A percentile compares a stretch with the other conserved stretches of the same genome.
Evolutionary conservation across 257 asterid species (phyloP).

Genomic region (Capsicum chinense): DNA sequence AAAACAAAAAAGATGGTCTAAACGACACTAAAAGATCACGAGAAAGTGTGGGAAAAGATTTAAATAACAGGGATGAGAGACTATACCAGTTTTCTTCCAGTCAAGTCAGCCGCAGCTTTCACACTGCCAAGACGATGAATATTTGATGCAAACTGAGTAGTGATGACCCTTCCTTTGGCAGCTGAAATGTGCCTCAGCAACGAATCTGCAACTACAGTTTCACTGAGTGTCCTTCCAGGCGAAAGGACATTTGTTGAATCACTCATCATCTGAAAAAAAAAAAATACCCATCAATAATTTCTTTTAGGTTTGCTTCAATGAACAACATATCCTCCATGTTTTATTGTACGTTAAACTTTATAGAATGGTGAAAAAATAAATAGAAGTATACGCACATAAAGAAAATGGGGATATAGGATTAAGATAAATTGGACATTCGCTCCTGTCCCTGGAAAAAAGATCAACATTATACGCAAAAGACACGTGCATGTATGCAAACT

Average conservation of each 20-base stretch:
- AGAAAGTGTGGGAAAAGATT: not conserved
- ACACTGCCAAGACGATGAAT: conserved; percentile 98
- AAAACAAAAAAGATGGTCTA: conserved; percentile 11
- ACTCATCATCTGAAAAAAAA: conserved; percentile 88
- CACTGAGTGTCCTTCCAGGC: conserved; percentile 97
- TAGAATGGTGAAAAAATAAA: not conserved
- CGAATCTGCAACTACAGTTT: conserved; percentile 90
- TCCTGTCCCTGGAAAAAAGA: not conserved
- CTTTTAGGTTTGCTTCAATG: conserved; percentile 20
- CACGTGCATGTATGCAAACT: not conserved
- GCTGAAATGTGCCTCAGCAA: conserved; percentile 82
- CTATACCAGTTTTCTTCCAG: conserved; percentile 92
- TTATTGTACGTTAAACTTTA: not conserved
- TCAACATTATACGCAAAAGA: not conserved
- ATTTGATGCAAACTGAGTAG: conserved; percentile 97
- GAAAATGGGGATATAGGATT: not conserved
- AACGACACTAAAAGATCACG: conserved; percentile 22
- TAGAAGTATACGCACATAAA: not conserved
- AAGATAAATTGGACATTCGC: not conserved
- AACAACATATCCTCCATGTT: conserved; percentile 10
- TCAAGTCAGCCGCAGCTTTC: conserved; percentile 98
- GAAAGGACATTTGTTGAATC: conserved; percentile 97
- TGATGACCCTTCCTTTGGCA: conserved; percentile 85
- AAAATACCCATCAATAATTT: conserved; percentile 21
- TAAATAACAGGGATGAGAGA: conserved; percentile 29